Evolutionary conservation across 768 basidiomycete species (phyloP).

Genomic region (Phlegmacium glaucopus): DNA sequence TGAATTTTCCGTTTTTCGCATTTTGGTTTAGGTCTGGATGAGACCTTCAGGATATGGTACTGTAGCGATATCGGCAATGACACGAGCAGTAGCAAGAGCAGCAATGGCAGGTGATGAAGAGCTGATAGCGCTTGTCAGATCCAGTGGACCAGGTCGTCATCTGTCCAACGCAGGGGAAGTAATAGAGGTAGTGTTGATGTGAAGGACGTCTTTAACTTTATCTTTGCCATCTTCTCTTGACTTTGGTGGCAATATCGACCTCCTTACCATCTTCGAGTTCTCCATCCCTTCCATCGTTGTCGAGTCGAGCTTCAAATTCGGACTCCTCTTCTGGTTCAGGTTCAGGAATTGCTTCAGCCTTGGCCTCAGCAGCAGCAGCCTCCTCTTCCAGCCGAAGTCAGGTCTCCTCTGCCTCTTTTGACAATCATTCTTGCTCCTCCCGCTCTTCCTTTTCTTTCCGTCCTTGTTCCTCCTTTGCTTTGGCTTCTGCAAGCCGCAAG

Average conservation of each 20-base stretch:
- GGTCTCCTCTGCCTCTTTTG: slow-evolving; percentile 41
- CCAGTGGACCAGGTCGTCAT: slow-evolving; percentile 69
- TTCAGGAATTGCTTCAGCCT: slow-evolving; percentile 21
- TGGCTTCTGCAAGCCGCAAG: slow-evolving; percentile 29
- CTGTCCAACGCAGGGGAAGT: slow-evolving; percentile 30
- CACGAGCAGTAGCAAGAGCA: slow-evolving; percentile 75
- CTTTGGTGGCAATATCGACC: slow-evolving; percentile 7
- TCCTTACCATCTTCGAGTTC: slow-evolving; percentile 17
- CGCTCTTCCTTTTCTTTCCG: slow-evolving; percentile 30
- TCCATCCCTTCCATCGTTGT: slow-evolving; percentile 4
- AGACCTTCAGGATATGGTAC: slow-evolving; percentile 82
- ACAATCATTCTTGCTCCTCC: slow-evolving; percentile 27
- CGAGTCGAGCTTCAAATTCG: slow-evolving; percentile 28
- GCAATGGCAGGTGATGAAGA: slow-evolving; percentile 48
- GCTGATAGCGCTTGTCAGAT: slow-evolving; percentile 55
- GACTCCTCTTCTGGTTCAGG: slow-evolving; percentile 2
- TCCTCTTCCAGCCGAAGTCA: slow-evolving; percentile 38
- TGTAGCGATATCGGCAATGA: slow-evolving; percentile 77
- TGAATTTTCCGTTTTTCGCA: slow-evolving; percentile 85
- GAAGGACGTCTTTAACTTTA: slow-evolving; percentile 54
- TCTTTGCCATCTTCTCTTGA: slow-evolving; percentile 38
- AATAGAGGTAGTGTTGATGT: slow-evolving; percentile 59
- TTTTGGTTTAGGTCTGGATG: slow-evolving; percentile 80
- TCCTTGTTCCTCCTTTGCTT: slow-evolving; percentile 33
- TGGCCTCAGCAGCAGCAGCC: slow-evolving; percentile 41